Evolutionary conservation across 2,329 filamentous ascomycete genomes (phyloP), one percentile per base, ranked within the genome.

Genomic region (Neofusicoccum kwambonambiense): DNA sequence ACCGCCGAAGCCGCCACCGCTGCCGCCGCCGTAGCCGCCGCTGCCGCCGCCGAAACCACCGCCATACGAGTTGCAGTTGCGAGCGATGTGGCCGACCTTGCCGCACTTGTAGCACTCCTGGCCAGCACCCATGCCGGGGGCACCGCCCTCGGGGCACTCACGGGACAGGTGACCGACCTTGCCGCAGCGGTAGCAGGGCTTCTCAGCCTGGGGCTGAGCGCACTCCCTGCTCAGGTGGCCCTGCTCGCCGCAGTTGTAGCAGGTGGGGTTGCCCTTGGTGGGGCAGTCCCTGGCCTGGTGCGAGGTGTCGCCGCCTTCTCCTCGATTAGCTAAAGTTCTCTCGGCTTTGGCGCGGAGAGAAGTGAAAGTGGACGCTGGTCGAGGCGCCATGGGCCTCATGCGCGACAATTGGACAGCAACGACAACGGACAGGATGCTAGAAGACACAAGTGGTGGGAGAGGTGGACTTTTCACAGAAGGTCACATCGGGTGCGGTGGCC

Each of bases 71-170:
- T 86, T 84, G 87, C 91, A 95, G 86, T 93, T 93, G 73, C 91
- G 92, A 72, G 95, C 94, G 79, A 98, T 97, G 86, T 98, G 95
- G 67, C 95, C 95, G 70, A 93, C 86, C 84, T 97, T 91, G 69
- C 93, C 93, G 82, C 95, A 99, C 90, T 97, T 97, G 89, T 97
- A 97, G 88, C 93, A 97, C 82, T 96, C 84, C 74, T 81, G 80
- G 68, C 82, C 80, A 51, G 79, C 82, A 70, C 80, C 81, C 71
- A 80, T 80, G 67, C 79, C 81, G 67, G 78, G 80, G 62, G 82
- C 81, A 68, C 81, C 81, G 69, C 83, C 81, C 81, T 87, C 73
- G 67, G 80, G 81, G 83, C 90, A 93, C 76, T 97, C 93, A 73
- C 94, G 93, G 73, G 91, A 95, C 78, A 97, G 91, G 85, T 98